Evolutionary conservation across 2,329 filamentous ascomycete genomes (phyloP).

Genomic region (Venturiaceae sp.): DNA sequence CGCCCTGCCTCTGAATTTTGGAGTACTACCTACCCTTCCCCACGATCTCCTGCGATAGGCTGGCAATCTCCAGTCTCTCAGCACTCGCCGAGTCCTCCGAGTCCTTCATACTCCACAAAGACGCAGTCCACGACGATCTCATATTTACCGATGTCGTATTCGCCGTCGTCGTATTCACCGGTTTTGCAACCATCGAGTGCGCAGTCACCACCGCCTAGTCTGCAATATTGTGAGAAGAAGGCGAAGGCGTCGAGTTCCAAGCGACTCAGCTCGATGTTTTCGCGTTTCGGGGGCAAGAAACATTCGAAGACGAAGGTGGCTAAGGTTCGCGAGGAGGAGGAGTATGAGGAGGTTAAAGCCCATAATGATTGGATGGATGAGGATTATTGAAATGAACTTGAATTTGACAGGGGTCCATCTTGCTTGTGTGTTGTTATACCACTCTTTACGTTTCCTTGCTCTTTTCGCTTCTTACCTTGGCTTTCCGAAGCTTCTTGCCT

Average conservation of each 20-base stretch:
- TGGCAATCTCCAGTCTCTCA: not conserved
- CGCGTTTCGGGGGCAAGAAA: not conserved
- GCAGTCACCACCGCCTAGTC: too few relatives aligned
- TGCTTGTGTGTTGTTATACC: too few relatives aligned
- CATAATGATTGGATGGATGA: not conserved
- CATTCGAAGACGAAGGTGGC: not conserved
- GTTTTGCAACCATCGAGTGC: too few relatives aligned
- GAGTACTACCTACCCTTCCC: not conserved
- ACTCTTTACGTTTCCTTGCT: too few relatives aligned
- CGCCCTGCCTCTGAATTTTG: not conserved
- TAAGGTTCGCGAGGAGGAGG: not conserved
- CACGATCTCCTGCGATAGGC: not conserved
- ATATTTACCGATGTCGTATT: not conserved
- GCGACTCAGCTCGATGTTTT: not conserved
- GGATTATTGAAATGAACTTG: not conserved
- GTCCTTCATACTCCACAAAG: not conserved
- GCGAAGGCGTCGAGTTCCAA: not conserved
- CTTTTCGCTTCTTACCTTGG: not conserved
- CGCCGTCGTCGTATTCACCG: not conserved
- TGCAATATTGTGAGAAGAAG: too few relatives aligned
- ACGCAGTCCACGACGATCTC: not conserved
- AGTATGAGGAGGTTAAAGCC: not conserved
- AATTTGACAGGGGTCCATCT: too few relatives aligned
- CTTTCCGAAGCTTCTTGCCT: not conserved
- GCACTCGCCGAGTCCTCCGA: not conserved